phyloP scores from a whole-genome alignment of 306 rosid genomes.

The Lupinus albus region DNA sequence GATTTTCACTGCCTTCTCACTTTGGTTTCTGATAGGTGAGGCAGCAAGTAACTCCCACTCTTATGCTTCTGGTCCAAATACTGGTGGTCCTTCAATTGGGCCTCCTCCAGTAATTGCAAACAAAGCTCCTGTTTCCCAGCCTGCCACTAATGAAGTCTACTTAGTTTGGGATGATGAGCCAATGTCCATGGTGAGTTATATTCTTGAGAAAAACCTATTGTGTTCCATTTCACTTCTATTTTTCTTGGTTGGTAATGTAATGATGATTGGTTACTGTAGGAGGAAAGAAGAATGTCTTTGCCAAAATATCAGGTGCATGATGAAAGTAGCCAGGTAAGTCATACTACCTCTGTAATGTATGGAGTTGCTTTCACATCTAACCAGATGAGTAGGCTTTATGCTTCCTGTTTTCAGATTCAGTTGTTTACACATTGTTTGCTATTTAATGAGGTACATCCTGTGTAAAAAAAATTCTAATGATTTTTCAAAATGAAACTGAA shows the following conservation, averaged over 20 bases:
- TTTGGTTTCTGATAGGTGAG: slow-evolving; percentile 55
- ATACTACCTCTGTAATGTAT: slow-evolving; percentile 68
- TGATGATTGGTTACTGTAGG: slow-evolving; percentile 59
- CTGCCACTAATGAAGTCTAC: slow-evolving; percentile 91
- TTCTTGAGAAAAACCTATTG: slow-evolving; percentile 8
- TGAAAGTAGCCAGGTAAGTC: slow-evolving; percentile 99
- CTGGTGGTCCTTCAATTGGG: slow-evolving; percentile 98
- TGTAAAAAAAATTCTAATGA: slow-evolving; percentile 42
- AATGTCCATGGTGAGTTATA: slow-evolving; percentile 89
- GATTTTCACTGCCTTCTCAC: slow-evolving; percentile 29
- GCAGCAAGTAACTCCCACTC: slow-evolving; percentile 70
- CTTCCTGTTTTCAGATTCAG: slow-evolving; percentile 58
- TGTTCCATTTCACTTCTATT: slow-evolving; percentile 21
- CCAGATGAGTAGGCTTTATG: slow-evolving; percentile 79
- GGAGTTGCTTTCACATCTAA: slow-evolving; percentile 78
- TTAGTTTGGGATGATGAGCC: slow-evolving; percentile 99
- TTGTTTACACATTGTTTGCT: slow-evolving; percentile 58
- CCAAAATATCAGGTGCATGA: slow-evolving; percentile 99
- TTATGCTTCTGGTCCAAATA: slow-evolving; percentile 97
- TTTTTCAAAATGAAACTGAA: slow-evolving; percentile 39
- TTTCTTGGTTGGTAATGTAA: slow-evolving; percentile 35
- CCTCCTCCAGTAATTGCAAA: slow-evolving; percentile 98
- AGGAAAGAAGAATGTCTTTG: slow-evolving; percentile 97
- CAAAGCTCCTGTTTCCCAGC: slow-evolving; percentile 81
- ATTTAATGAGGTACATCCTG: slow-evolving; percentile 56